These are phyloP conservation scores for Carex cristatella DNA, from an alignment of 176 grass and related monocot species.

Conservation along the genomic window DNA sequence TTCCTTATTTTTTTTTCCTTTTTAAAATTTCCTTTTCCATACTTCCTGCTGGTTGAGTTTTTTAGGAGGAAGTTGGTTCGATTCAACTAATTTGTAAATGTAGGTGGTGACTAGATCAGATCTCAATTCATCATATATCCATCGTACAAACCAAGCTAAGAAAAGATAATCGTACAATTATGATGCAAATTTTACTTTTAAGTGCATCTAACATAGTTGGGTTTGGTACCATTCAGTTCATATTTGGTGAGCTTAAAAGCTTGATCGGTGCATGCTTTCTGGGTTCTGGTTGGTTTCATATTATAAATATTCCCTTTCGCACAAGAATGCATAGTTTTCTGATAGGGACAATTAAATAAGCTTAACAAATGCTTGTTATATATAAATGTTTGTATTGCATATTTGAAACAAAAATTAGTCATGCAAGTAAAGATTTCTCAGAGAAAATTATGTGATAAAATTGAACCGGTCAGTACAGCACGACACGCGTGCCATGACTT, in stretches of 20 bases:
- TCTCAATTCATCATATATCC: not conserved
- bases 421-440: not conserved
- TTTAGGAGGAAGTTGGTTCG: conserved; percentile 6
- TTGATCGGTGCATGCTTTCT: not conserved
- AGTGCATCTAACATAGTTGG: not conserved
- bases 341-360: not conserved
- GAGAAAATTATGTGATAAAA: not conserved
- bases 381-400: not conserved
- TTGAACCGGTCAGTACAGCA: not conserved
- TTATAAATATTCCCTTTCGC: not conserved
- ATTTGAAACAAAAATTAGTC: not conserved
- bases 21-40: not conserved
- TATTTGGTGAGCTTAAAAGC: not conserved
- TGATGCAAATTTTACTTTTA: conserved; percentile 10
- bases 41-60: conserved; percentile 3
- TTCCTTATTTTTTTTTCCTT: not conserved
- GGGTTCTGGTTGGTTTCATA: not conserved
- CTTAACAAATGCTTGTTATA: not conserved
- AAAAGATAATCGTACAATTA: not conserved
- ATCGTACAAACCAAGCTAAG: not conserved
- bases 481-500: too few relatives aligned
- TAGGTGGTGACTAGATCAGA: not conserved
- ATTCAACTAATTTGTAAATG: conserved; percentile 23
- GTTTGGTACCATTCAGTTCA: conserved; percentile 1
- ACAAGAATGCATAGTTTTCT: not conserved